Percentiles rank a stretch among this genome's conserved stretches.
Evolutionary conservation across 2,329 filamentous ascomycete species (phyloP).

Genomic region (Myriosclerotinia scirpicola): DNA sequence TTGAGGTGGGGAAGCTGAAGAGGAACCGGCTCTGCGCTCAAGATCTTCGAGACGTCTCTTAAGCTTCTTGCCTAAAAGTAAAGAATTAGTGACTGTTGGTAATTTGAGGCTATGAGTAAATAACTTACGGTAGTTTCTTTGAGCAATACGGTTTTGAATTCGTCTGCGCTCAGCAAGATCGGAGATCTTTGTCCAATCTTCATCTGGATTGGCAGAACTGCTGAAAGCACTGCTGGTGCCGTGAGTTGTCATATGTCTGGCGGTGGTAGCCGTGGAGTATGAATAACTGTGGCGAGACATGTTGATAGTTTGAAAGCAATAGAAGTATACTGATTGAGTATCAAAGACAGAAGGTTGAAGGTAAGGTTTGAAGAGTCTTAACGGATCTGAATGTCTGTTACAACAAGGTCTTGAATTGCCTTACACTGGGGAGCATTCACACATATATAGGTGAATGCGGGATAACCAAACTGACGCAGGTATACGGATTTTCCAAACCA

Average conservation of each 20-base stretch:
- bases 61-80: slow-evolving; percentile 77
- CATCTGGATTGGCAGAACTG: slow-evolving; percentile 89
- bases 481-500: slow-evolving; percentile 33
- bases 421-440: slow-evolving; percentile 30
- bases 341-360: slow-evolving; percentile 23
- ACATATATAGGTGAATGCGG: slow-evolving; percentile 38
- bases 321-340: slow-evolving; percentile 24
- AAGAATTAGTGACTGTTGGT: slow-evolving; percentile 26
- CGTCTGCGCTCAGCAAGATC: slow-evolving; percentile 90
- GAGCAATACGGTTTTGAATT: slow-evolving; percentile 97
- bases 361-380: slow-evolving; percentile 18
- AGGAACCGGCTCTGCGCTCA: slow-evolving; percentile 71
- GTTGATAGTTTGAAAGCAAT: slow-evolving; percentile 26
- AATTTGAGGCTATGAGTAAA: slow-evolving; percentile 17
- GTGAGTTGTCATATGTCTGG: slow-evolving; percentile 67
- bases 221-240: slow-evolving; percentile 93
- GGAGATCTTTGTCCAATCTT: slow-evolving; percentile 99
- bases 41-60: slow-evolving; percentile 86
- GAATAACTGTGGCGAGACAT: slow-evolving; percentile 41
- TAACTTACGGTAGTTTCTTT: slow-evolving; percentile 91
- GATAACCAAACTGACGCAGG: slow-evolving; percentile 31
- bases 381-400: slow-evolving; percentile 26
- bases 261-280: slow-evolving; percentile 37
- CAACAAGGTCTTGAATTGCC: slow-evolving; percentile 28
- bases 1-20: slow-evolving; percentile 56